Base-by-base conservation (phyloP, 148 eudicot species). In the Polygonum aviculare region DNA sequence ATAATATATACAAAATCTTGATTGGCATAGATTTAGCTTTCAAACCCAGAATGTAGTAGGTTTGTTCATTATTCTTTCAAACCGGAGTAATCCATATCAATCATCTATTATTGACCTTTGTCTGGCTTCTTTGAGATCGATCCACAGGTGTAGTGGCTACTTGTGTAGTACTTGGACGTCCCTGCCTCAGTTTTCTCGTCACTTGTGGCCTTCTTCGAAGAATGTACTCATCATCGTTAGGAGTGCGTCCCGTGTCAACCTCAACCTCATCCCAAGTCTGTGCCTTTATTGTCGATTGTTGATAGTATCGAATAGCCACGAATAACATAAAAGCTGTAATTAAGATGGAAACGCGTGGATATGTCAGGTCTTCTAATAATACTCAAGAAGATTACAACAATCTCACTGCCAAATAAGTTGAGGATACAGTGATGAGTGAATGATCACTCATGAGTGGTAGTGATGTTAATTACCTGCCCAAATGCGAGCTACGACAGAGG, bases 291-390 rank as follows among this genome's bases (percentile, higher is more conserved):
- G 82, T 7, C 2, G 87, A 84, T 33, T 89, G 91, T 14, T 89
- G 97, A 77, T 89, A 91, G 78, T 84, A 86, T 80, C 84, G 85
- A 63, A 91, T 81, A 35, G 88, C 97, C 85, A 84, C 97, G 73
- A 82, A 86, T 18, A 91, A 57, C 92, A 91, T 89, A 80, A 91
- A 91, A 70, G 91, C 97, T 91, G 92, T 85, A 78, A 51, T 26
- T 57, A 31, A 73, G 45, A 67, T 14, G 10, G 21, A 67, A 14
- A 65, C 19, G n/a, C 71, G 15, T 15, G n/a, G 3, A 67, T 67
- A 35, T 35, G 72, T 36, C 21, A 67, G 12, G 18, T 67, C 45
- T 67, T 38, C 57, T 7, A 75, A 75, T 21, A 55, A 73, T 70
- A 22, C 72, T 52, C 14, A 36, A 54, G 16, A 1, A 41, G 19